Percentiles rank a stretch among this genome's conserved stretches.
These are phyloP conservation scores for Ganoderma lingzhi DNA, from an alignment of 1,284 basidiomycete genomes.

Conservation along the genomic window DNA sequence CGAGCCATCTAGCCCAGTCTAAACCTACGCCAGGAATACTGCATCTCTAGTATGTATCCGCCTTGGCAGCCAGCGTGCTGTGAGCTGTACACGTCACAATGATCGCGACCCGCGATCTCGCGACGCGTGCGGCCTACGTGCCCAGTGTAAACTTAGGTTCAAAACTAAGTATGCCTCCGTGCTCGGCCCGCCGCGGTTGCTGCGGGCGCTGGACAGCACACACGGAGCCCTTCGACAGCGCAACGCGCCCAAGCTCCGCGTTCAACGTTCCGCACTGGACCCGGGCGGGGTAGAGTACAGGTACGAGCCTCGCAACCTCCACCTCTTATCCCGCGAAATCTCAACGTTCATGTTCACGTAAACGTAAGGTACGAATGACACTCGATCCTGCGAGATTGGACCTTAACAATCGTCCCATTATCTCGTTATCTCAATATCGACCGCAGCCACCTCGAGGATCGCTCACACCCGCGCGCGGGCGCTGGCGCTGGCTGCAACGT, in stretches of 20 bases:
- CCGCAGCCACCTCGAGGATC: background rate
- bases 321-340: background rate
- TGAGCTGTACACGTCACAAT: slow-evolving; percentile 1
- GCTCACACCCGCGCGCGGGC: background rate
- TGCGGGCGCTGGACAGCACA: background rate
- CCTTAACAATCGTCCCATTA: background rate
- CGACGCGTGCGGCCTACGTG: background rate
- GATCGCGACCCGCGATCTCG: background rate
- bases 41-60: background rate
- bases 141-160: background rate
- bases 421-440: background rate
- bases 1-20: background rate
- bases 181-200: too few species aligned
- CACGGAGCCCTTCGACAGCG: background rate
- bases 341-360: background rate
- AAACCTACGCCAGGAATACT: background rate
- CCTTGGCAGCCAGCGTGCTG: background rate
- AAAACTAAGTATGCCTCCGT: too few species aligned
- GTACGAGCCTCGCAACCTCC: background rate
- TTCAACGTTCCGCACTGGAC: background rate
- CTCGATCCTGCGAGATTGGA: background rate
- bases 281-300: background rate
- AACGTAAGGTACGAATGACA: background rate
- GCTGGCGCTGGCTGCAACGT: background rate
- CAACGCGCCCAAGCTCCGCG: background rate